These are phyloP conservation scores for Triticum timopheevii DNA, from an alignment of 176 grass and related monocot genomes.

Conservation along the genomic window DNA sequence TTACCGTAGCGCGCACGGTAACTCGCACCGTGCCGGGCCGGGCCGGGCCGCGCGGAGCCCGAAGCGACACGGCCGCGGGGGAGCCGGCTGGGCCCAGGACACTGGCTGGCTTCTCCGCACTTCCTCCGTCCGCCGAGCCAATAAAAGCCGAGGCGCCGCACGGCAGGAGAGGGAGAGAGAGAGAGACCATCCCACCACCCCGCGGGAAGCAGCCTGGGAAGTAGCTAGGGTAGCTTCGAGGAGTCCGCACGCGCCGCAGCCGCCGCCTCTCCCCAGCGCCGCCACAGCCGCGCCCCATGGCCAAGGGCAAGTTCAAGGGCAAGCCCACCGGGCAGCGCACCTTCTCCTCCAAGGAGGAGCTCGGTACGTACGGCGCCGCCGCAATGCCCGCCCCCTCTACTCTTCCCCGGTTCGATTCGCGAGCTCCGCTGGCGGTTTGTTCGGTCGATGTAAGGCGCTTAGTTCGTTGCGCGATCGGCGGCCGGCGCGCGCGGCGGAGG, in stretches of 20 bases:
- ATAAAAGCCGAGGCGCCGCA: slow-evolving; percentile 23
- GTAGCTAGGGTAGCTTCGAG: not conserved
- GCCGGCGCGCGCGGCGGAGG: not conserved
- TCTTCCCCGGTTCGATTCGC: not conserved
- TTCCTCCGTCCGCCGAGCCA: not conserved
- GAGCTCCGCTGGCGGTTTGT: not conserved
- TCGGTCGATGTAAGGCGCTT: not conserved
- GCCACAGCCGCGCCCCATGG: slow-evolving; percentile 45
- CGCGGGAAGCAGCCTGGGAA: not conserved
- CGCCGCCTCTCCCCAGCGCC: not conserved
- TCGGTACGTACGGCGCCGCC: slow-evolving; percentile 40
- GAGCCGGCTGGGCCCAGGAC: not conserved
- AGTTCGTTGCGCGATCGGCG: not conserved
- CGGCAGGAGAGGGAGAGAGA: not conserved
- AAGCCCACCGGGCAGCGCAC: slow-evolving; percentile 80
- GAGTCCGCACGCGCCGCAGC: not conserved
- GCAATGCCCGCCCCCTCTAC: not conserved
- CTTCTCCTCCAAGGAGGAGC: slow-evolving; percentile 80
- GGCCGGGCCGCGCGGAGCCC: not conserved
- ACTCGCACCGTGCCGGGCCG: not conserved
- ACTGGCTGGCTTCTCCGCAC: not conserved
- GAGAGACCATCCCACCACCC: not conserved
- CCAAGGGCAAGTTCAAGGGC: slow-evolving; percentile 84
- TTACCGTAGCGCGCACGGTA: not conserved
- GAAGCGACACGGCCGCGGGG: not conserved